Evolutionary conservation across 768 basidiomycete genomes (phyloP).

Genomic region (Daedaleopsis nitida): DNA sequence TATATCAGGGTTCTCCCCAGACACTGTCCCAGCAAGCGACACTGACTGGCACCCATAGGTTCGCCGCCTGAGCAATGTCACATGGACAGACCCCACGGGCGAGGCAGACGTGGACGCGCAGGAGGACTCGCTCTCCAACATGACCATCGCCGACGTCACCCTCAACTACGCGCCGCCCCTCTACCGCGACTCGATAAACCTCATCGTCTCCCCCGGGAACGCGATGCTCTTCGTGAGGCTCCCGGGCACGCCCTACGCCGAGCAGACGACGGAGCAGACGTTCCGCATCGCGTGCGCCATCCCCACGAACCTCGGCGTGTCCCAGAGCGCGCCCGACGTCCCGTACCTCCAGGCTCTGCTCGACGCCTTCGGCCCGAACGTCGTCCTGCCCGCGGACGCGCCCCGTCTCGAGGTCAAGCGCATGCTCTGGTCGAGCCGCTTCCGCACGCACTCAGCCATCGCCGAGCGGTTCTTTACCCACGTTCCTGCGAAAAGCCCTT

Average conservation of each 20-base stretch:
- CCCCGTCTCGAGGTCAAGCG: constrained; percentile 37
- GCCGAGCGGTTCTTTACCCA: constrained; percentile 42
- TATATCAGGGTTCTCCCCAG: background rate
- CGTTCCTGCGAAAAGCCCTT: constrained; percentile 23
- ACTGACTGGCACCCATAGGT: constrained; percentile 33
- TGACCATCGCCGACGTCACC: constrained; percentile 50
- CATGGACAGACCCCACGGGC: constrained; percentile 46
- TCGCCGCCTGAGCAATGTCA: constrained; percentile 42
- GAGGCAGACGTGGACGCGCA: constrained; percentile 21
- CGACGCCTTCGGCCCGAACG: constrained; percentile 41
- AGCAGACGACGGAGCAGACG: constrained; percentile 28
- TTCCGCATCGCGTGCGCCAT: constrained; percentile 46
- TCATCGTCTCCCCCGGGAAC: constrained; percentile 32
- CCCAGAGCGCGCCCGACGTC: constrained; percentile 39
- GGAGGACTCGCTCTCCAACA: constrained; percentile 36
- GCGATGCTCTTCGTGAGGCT: constrained; percentile 41
- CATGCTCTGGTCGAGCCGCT: constrained; percentile 48
- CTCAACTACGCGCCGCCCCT: constrained; percentile 33
- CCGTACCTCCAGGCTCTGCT: constrained; percentile 48
- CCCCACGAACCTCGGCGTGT: constrained; percentile 35
- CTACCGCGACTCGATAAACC: constrained; percentile 23
- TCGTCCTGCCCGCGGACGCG: constrained; percentile 38
- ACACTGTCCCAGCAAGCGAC: background rate
- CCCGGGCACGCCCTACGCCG: constrained; percentile 28
- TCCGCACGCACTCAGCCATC: constrained; percentile 46